Evolutionary conservation across 169 alveolate species (phyloP).

Genomic region (Cryptosporidium ryanae): DNA sequence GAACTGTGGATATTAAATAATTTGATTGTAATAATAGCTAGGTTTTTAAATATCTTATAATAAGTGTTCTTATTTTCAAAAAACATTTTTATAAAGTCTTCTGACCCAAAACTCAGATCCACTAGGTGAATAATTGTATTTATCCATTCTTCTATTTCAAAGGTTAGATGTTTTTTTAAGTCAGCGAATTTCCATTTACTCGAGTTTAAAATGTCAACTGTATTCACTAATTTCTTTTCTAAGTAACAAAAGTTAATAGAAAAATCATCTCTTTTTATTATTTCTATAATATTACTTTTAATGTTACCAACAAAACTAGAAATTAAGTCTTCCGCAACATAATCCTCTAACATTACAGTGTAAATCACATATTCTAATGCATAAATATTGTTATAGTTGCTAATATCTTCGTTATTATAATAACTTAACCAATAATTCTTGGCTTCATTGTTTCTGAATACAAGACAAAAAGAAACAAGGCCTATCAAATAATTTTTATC

Average conservation of each 20-base stretch:
- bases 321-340: constrained; percentile 1
- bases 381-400: not conserved
- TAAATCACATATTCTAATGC: constrained; percentile 9
- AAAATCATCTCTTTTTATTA: not conserved
- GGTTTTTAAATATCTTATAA: not conserved
- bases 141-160: constrained; percentile 10
- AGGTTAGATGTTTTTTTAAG: not conserved
- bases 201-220: constrained; percentile 4
- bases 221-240: not conserved
- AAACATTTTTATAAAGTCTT: not conserved
- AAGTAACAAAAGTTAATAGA: not conserved
- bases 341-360: constrained; percentile 10
- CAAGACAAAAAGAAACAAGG: not conserved
- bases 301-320: not conserved
- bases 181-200: constrained; percentile 2
- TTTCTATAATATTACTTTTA: constrained; percentile 4
- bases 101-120: not conserved
- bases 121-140: not conserved
- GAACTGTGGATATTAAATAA: not conserved
- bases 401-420: not conserved
- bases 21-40: constrained; percentile 18
- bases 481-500: constrained; percentile 14
- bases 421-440: constrained; percentile 2
- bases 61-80: constrained; percentile 7
- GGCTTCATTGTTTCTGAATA: not conserved